A percentile compares a stretch with the other conserved stretches of the same genome.
These are phyloP conservation scores for Starmerella sp. DNA, from an alignment of 805 yeast species.

Conservation along the genomic window DNA sequence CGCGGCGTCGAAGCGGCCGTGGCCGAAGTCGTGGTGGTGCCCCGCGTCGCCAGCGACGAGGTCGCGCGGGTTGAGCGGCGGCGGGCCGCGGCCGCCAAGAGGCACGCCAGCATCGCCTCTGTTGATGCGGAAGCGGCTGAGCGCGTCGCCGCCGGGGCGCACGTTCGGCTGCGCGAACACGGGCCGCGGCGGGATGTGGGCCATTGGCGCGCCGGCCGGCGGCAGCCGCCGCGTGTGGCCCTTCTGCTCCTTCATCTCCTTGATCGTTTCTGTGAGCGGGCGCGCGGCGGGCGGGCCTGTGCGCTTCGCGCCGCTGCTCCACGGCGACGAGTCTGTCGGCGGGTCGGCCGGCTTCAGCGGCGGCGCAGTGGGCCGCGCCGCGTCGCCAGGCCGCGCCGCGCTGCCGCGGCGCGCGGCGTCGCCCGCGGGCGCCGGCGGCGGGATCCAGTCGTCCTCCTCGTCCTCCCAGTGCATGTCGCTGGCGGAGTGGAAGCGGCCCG, in stretches of 20 bases:
- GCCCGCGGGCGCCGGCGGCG: slow-evolving; percentile 5
- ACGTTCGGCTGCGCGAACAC: not conserved
- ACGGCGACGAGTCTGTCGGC: slow-evolving; percentile 3
- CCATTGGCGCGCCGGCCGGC: not conserved
- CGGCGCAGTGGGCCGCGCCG: slow-evolving; percentile 1
- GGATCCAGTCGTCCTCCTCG: slow-evolving; percentile 31
- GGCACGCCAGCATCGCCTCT: slow-evolving; percentile 6
- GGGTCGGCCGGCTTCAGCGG: slow-evolving; percentile 3
- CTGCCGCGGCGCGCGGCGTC: not conserved
- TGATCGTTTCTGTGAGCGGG: slow-evolving; percentile 13
- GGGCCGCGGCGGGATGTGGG: not conserved
- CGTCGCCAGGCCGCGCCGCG: slow-evolving; percentile 4
- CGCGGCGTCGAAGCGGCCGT: not conserved
- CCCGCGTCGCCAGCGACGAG: slow-evolving; percentile 1
- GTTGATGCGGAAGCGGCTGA: slow-evolving; percentile 20
- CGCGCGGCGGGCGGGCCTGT: slow-evolving; percentile 5
- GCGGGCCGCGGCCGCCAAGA: slow-evolving; percentile 10
- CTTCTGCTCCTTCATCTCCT: slow-evolving; percentile 14
- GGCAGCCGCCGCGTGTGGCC: slow-evolving; percentile 2
- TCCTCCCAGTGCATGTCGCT: slow-evolving; percentile 31
- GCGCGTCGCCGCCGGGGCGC: slow-evolving; percentile 15
- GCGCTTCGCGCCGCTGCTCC: slow-evolving; percentile 7
- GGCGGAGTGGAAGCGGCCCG: slow-evolving; percentile 26
- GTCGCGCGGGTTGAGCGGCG: slow-evolving; percentile 12
- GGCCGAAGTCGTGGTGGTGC: not conserved